Evolutionary conservation across 768 basidiomycete species (phyloP).

Genomic region (Boletus tylopilopsis): DNA sequence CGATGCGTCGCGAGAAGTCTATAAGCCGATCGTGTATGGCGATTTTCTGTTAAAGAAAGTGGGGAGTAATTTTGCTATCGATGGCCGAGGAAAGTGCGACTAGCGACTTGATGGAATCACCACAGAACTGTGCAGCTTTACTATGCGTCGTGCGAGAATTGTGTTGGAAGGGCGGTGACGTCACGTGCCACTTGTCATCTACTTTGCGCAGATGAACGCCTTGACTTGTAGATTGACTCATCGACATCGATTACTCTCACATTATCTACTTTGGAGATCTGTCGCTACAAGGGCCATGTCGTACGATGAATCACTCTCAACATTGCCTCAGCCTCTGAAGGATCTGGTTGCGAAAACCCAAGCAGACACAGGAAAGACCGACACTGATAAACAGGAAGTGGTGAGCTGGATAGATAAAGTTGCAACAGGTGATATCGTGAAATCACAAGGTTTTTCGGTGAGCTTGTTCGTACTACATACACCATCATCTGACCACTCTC

Average conservation of each 20-base stretch:
- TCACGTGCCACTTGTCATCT: constrained; percentile 26
- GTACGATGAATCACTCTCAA: constrained; percentile 47
- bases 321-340: constrained; percentile 44
- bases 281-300: constrained; percentile 42
- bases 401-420: constrained; percentile 68
- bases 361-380: constrained; percentile 47
- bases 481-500: background rate
- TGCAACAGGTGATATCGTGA: constrained; percentile 44
- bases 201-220: constrained; percentile 9
- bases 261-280: constrained; percentile 7
- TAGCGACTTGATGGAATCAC: background rate
- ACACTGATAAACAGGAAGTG: constrained; percentile 63
- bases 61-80: constrained; percentile 59
- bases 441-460: constrained; percentile 50
- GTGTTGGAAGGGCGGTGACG: too few relatives aligned
- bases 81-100: constrained; percentile 35
- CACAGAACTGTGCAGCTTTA: background rate
- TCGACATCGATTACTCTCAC: constrained; percentile 23
- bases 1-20: constrained; percentile 28
- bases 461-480: constrained; percentile 3
- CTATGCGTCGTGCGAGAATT: too few relatives aligned
- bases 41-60: constrained; percentile 76
- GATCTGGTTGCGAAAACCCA: constrained; percentile 49
- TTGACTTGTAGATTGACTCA: constrained; percentile 18
- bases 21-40: constrained; percentile 64